Evolutionary conservation across 177 flowering plant genomes (phyloP).

Genomic region (Tripterygium wilfordii): DNA sequence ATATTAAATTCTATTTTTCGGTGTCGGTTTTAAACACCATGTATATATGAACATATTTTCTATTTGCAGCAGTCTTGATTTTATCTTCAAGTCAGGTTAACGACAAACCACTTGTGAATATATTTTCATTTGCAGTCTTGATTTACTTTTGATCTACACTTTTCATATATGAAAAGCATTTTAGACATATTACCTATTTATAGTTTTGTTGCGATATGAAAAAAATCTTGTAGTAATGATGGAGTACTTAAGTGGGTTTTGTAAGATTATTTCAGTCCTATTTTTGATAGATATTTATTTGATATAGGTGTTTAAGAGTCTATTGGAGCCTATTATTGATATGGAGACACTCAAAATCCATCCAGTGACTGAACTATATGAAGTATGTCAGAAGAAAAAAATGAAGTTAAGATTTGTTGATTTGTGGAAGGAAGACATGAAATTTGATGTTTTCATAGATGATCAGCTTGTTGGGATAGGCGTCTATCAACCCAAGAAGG

Average conservation of each 20-base stretch:
- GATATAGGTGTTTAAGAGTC: slow-evolving; percentile 33
- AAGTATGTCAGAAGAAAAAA: slow-evolving; percentile 49
- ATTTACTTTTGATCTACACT: too few relatives aligned
- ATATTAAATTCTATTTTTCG: too few relatives aligned
- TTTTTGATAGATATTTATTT: background rate
- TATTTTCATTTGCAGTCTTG: too few relatives aligned
- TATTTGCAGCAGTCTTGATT: too few relatives aligned
- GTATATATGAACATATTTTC: too few relatives aligned
- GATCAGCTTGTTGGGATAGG: slow-evolving; percentile 19
- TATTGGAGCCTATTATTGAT: slow-evolving; percentile 49
- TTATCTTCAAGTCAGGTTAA: too few relatives aligned
- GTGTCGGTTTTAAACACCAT: too few relatives aligned
- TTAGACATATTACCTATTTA: background rate
- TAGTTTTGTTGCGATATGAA: too few relatives aligned
- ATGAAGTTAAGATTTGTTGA: slow-evolving; percentile 19
- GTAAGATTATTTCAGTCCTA: background rate
- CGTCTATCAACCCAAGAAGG: slow-evolving; percentile 11
- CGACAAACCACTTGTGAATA: too few relatives aligned
- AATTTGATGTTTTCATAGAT: slow-evolving; percentile 7
- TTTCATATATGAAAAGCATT: background rate
- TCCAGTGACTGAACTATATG: slow-evolving; percentile 40
- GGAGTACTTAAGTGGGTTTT: background rate
- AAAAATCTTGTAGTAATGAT: background rate
- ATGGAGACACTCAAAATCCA: slow-evolving; percentile 26
- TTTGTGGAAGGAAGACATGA: slow-evolving; percentile 11